Evolutionary conservation across 768 basidiomycete genomes (phyloP).

Genomic region (Russula foetens): DNA sequence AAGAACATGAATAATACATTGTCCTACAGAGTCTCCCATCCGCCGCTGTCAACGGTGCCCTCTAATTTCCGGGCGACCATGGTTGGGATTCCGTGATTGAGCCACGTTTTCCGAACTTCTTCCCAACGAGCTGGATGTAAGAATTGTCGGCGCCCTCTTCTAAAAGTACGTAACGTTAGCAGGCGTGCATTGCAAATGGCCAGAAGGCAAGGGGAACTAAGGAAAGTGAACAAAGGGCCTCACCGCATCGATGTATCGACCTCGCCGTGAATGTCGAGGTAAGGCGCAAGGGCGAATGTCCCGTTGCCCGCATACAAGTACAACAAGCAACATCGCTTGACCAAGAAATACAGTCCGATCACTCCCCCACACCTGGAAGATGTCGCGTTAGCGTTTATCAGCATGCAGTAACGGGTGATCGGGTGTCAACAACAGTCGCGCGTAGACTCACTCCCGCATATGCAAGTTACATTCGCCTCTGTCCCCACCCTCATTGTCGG

Average conservation of each 20-base stretch:
- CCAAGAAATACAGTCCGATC: slow-evolving; percentile 82
- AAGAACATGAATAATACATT: background rate
- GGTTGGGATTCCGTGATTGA: slow-evolving; percentile 84
- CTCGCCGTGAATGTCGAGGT: slow-evolving; percentile 91
- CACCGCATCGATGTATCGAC: slow-evolving; percentile 89
- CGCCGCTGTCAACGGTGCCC: slow-evolving; percentile 80
- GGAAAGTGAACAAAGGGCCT: slow-evolving; percentile 18
- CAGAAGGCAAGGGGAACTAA: background rate
- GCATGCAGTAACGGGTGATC: background rate
- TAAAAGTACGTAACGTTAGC: slow-evolving; percentile 26
- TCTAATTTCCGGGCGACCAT: slow-evolving; percentile 86
- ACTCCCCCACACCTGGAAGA: slow-evolving; percentile 75
- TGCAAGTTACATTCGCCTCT: slow-evolving; percentile 95
- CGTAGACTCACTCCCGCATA: slow-evolving; percentile 54
- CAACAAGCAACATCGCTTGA: slow-evolving; percentile 85
- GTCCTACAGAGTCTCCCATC: slow-evolving; percentile 76
- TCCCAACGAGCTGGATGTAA: slow-evolving; percentile 83
- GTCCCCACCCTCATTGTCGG: slow-evolving; percentile 53
- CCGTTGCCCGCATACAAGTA: slow-evolving; percentile 87
- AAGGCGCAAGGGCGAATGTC: slow-evolving; percentile 83
- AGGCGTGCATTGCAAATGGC: background rate
- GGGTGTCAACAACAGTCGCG: background rate
- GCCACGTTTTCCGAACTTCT: slow-evolving; percentile 85
- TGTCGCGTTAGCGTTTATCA: background rate
- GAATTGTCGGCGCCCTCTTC: slow-evolving; percentile 84